phyloP scores from a whole-genome alignment of 2,329 filamentous ascomycete genomes.

The Cryphonectria parasitica region DNA sequence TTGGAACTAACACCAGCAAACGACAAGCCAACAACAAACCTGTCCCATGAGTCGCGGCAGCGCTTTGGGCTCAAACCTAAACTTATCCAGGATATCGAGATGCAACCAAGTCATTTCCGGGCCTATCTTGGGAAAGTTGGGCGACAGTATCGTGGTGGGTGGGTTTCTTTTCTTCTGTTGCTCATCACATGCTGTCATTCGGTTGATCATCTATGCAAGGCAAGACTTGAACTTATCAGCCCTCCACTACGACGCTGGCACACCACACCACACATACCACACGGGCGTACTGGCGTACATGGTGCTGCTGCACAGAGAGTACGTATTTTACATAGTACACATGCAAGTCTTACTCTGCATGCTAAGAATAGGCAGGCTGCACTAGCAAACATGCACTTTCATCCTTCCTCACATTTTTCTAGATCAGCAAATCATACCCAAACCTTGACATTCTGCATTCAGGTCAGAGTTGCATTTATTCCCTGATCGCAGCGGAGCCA shows the following conservation, averaged over 20 bases:
- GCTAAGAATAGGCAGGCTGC: conserved; percentile 12
- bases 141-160: background rate
- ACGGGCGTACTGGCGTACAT: conserved; percentile 1
- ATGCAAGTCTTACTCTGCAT: conserved; percentile 13
- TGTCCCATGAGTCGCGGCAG: background rate
- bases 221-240: conserved; percentile 1
- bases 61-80: background rate
- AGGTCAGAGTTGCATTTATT: too few species aligned
- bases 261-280: conserved; percentile 2
- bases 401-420: background rate
- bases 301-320: background rate
- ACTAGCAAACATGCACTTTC: background rate
- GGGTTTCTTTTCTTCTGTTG: background rate
- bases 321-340: conserved; percentile 1
- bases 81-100: background rate
- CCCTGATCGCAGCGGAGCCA: background rate
- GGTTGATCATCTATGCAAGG: background rate
- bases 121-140: background rate
- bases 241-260: background rate
- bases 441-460: background rate
- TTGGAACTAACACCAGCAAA: too few species aligned
- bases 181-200: conserved; percentile 4
- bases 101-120: background rate
- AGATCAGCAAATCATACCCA: conserved; percentile 3
- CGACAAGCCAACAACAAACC: too few species aligned